Evolutionary conservation across 805 yeast species (phyloP), one percentile per base, ranked within the genome.

Genomic region (Ogataea parapolymorpha): DNA sequence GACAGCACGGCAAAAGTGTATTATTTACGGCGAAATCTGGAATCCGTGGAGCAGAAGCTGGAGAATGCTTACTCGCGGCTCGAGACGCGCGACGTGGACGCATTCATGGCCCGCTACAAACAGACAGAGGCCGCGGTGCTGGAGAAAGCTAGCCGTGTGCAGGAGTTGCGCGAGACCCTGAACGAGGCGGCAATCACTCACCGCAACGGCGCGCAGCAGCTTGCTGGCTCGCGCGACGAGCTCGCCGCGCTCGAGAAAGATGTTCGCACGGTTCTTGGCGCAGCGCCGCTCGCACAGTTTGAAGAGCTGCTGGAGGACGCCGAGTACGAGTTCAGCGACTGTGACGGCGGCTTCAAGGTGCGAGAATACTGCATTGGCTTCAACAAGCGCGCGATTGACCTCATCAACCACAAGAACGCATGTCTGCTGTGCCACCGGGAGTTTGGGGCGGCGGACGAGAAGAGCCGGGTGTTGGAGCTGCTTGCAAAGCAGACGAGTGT

Each of bases 381-480:
- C 62, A 88, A 85, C 54, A 62, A 70, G 16, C 77, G 76, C 32
- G 96, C 96, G 0, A 62, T 85, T 9, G 74, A 77, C 23, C 60
- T 74, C 29, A 93, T 95, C 0, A 63, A 76, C 20, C 54, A 58
- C 4, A 70, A 74, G 7, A 71, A 79, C 9, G 68, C 75, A 35
- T 91, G 97, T 61, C 65, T 81, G 31, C 65, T 90, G 32, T 91
- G 98, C 60, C 75, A 76, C 14, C 70, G 95, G 37, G 68, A 72
- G 10, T 85, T 89, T 61, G 74, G 74, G 12, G 67, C 65, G 8
- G 53, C 55, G 1, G 61, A 43, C n/a, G 44, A 53, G 26, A 46
- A 43, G 25, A 44, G 49, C 34, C 22, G 45, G 34, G 46, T 62
- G 52, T 40, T 48, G 31, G 52, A 50, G 15, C 33, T 55, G 18